Evolutionary conservation across 2,329 filamentous ascomycete genomes (phyloP).

Genomic region (Clarireedia hainanense): DNA sequence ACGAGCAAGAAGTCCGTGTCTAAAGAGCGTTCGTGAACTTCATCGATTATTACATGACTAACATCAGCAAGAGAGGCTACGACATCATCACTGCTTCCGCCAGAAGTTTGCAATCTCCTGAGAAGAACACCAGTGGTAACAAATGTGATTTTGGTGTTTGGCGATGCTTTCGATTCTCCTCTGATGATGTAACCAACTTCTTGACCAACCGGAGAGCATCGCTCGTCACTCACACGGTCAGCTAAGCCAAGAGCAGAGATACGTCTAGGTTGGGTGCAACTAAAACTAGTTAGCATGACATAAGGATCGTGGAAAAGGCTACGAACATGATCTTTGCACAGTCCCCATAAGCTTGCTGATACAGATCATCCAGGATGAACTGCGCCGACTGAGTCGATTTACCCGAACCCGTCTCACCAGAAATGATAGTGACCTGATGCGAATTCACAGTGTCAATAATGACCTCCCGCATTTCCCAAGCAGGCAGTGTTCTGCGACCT

Average conservation of each 20-base stretch:
- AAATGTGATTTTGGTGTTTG: conserved; percentile 81
- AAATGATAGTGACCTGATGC: conserved; percentile 91
- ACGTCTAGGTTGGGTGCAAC: conserved; percentile 84
- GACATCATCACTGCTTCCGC: conserved; percentile 71
- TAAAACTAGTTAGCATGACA: conserved; percentile 12
- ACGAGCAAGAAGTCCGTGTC: conserved; percentile 93
- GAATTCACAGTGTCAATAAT: conserved; percentile 69
- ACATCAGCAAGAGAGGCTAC: conserved; percentile 78
- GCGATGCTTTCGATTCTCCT: conserved; percentile 70
- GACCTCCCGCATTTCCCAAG: conserved; percentile 73
- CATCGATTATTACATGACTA: conserved; percentile 91
- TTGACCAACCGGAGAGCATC: conserved; percentile 71
- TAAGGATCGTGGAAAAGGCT: neutral
- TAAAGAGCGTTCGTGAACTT: conserved; percentile 90
- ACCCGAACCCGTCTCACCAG: conserved; percentile 91
- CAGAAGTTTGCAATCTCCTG: conserved; percentile 82
- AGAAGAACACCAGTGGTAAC: conserved; percentile 92
- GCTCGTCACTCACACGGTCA: conserved; percentile 88
- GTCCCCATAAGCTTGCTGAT: conserved; percentile 64
- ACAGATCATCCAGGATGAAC: conserved; percentile 88
- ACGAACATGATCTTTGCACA: conserved; percentile 69
- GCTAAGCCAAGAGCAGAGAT: conserved; percentile 92
- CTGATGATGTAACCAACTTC: conserved; percentile 90
- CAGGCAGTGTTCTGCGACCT: conserved; percentile 68
- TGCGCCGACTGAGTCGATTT: conserved; percentile 97